These are phyloP conservation scores for Usnea hakonensis DNA, from an alignment of 495 filamentous ascomycete species.

Conservation along the genomic window DNA sequence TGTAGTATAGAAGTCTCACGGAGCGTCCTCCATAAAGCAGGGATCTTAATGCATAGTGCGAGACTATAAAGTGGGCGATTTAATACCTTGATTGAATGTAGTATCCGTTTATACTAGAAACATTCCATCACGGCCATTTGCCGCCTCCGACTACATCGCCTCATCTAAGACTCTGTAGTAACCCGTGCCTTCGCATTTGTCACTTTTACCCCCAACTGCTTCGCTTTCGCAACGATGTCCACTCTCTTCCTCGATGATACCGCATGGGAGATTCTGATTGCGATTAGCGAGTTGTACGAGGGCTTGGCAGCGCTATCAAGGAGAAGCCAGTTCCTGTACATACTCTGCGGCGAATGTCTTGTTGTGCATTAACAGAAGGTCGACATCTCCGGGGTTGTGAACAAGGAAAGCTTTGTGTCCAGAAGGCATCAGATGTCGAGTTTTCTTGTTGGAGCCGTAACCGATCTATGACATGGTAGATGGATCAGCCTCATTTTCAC, in stretches of 20 bases:
- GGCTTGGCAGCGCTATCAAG: background rate
- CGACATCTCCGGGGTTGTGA: slow-evolving; percentile 88
- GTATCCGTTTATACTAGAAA: background rate
- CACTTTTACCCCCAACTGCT: slow-evolving; percentile 96
- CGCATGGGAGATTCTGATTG: slow-evolving; percentile 78
- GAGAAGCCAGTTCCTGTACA: slow-evolving; percentile 29
- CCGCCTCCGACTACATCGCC: background rate
- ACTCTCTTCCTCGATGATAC: slow-evolving; percentile 98
- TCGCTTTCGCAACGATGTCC: slow-evolving; percentile 90
- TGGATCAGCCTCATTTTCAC: background rate
- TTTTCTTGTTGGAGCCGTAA: slow-evolving; percentile 98
- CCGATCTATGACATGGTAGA: slow-evolving; percentile 64
- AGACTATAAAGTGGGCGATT: background rate
- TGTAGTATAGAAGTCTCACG: no score
- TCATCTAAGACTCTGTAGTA: slow-evolving; percentile 78
- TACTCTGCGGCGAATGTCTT: slow-evolving; percentile 97
- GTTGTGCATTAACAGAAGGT: slow-evolving; percentile 99
- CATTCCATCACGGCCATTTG: background rate
- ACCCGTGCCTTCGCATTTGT: slow-evolving; percentile 98
- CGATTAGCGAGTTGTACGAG: slow-evolving; percentile 3
- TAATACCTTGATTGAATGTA: background rate
- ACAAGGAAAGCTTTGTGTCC: slow-evolving; percentile 99
- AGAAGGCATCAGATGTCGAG: slow-evolving; percentile 94
- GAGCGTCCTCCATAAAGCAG: no score
- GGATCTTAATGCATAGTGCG: no score